Evolutionary conservation across 768 basidiomycete genomes (phyloP).

Genomic region (Symmetrospora coprosmae): DNA sequence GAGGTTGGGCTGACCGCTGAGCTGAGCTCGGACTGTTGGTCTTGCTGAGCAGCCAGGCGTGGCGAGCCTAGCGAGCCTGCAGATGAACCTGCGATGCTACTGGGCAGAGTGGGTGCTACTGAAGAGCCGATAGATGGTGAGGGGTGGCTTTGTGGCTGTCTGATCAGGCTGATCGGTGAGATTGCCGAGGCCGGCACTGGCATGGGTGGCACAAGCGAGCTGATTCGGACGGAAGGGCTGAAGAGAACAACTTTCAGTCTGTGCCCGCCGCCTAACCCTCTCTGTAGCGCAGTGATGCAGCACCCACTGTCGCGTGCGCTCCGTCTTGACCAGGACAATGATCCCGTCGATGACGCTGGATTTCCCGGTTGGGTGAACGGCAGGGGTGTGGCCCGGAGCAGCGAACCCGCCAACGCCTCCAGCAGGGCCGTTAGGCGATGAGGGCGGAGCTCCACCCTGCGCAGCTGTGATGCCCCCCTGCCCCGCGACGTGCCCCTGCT

Average conservation of each 20-base stretch:
- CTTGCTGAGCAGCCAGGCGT: too few species aligned
- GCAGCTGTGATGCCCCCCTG: too few species aligned
- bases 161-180: neutral
- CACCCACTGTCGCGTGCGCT: neutral
- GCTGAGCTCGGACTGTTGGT: too few species aligned
- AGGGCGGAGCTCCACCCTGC: too few species aligned
- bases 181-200: neutral
- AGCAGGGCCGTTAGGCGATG: neutral
- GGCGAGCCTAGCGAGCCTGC: too few species aligned
- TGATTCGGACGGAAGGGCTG: slow-evolving; percentile 10
- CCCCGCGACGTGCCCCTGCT: too few species aligned
- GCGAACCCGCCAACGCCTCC: neutral
- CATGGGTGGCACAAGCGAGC: neutral
- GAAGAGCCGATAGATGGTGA: neutral
- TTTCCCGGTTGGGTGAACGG: too few species aligned
- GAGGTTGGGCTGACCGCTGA: too few species aligned
- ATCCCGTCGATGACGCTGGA: neutral
- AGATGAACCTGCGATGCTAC: too few species aligned
- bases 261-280: too few species aligned
- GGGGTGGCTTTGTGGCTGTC: neutral
- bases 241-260: neutral
- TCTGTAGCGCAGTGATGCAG: neutral
- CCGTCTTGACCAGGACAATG: slow-evolving; percentile 17
- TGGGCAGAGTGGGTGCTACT: neutral
- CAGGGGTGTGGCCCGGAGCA: neutral